phyloP scores from a whole-genome alignment of 2,329 filamentous ascomycete species.

The Zalaria obscura region DNA sequence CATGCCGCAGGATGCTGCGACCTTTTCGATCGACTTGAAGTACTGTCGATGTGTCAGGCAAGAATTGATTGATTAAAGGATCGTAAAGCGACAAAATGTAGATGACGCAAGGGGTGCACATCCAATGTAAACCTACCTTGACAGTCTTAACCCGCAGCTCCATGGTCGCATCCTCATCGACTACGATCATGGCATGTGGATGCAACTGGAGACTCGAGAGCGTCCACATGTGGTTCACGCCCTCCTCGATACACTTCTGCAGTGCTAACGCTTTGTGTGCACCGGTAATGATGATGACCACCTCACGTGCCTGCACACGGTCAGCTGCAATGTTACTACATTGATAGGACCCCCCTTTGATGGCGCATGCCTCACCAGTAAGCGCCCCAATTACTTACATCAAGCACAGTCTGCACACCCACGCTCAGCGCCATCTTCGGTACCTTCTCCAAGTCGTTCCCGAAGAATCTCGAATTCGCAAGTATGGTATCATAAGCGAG shows the following conservation, averaged over 20 bases:
- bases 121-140: conserved; percentile 13
- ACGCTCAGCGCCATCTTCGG: conserved; percentile 75
- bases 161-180: conserved; percentile 55
- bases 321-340: neutral
- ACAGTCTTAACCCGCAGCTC: conserved; percentile 32
- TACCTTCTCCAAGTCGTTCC: conserved; percentile 56
- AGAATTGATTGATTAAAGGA: too few species aligned
- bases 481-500: conserved; percentile 76
- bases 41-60: conserved; percentile 18
- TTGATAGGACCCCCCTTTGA: neutral
- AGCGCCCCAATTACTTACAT: conserved; percentile 25
- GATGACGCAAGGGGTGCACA: neutral
- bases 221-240: conserved; percentile 85
- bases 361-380: neutral
- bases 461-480: conserved; percentile 76
- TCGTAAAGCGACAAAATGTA: neutral
- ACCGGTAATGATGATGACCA: conserved; percentile 70
- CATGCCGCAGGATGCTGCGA: conserved; percentile 29
- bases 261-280: conserved; percentile 69
- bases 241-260: conserved; percentile 67
- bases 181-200: conserved; percentile 67
- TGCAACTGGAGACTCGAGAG: conserved; percentile 69
- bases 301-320: conserved; percentile 47
- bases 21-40: conserved; percentile 36
- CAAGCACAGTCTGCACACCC: conserved; percentile 69